phyloP scores from a whole-genome alignment of 306 rosid genomes.

The Gillenia trifoliata region DNA sequence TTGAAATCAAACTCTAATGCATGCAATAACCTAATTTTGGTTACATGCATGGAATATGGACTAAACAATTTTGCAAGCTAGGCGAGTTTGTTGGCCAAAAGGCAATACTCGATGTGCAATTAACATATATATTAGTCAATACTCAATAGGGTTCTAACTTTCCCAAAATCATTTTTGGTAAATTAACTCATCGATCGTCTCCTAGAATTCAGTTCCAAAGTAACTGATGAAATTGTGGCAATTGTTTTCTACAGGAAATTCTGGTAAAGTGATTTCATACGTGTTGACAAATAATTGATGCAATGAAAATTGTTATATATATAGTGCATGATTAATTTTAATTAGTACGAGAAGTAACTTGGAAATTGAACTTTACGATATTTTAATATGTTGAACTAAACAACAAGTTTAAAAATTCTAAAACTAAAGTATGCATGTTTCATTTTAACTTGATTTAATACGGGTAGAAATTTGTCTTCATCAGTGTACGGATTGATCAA shows the following conservation, averaged over 20 bases:
- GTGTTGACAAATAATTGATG: background rate
- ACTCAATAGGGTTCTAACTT: background rate
- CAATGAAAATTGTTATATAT: background rate
- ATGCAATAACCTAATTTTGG: background rate
- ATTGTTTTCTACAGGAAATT: background rate
- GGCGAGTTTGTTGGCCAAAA: background rate
- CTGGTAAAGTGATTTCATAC: background rate
- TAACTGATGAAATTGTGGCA: background rate
- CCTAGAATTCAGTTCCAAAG: slow-evolving; percentile 22
- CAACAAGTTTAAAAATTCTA: background rate
- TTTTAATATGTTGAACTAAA: background rate
- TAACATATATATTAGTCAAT: background rate
- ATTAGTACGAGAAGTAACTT: slow-evolving; percentile 1
- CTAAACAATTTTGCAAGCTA: background rate
- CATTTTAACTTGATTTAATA: slow-evolving; percentile 1
- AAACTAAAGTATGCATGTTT: background rate
- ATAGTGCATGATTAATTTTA: background rate
- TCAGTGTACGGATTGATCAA: slow-evolving; percentile 18
- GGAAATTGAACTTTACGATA: background rate
- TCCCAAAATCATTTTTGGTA: background rate
- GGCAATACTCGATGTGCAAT: background rate
- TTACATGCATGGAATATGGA: background rate
- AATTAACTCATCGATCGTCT: background rate
- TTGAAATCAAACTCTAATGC: too few relatives aligned
- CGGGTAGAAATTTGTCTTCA: slow-evolving; percentile 15